Percentiles rank a stretch among this genome's conserved stretches.
Evolutionary conservation across 768 basidiomycete genomes (phyloP).

Genomic region (Tylopilus sp.): DNA sequence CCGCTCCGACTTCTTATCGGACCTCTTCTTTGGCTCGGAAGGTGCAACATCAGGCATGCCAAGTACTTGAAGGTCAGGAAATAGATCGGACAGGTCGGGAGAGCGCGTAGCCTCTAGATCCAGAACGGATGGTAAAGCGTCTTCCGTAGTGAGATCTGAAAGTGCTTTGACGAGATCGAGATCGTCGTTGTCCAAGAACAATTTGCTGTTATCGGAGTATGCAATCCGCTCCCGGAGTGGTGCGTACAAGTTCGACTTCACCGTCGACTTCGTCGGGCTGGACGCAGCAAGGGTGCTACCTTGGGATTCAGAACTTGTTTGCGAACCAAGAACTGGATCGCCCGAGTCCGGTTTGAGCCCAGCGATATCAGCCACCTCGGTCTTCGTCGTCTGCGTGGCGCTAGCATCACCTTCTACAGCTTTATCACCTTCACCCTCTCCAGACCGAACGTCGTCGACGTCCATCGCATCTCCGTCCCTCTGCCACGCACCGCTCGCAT

Average conservation of each 20-base stretch:
- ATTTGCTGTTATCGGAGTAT: conserved; percentile 37
- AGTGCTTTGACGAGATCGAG: conserved; percentile 50
- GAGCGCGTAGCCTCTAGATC: conserved; percentile 30
- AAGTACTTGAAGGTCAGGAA: conserved; percentile 77
- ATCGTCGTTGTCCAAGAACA: conserved; percentile 55
- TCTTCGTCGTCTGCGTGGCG: conserved; percentile 24
- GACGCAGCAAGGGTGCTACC: conserved; percentile 3
- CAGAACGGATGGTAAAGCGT: conserved; percentile 12
- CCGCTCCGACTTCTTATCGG: conserved; percentile 53
- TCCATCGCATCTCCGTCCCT: conserved; percentile 31
- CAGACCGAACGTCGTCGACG: conserved; percentile 24
- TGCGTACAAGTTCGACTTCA: conserved; percentile 46
- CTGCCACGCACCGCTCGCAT: conserved; percentile 18
- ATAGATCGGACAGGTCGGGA: conserved; percentile 62
- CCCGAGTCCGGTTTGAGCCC: conserved; percentile 55
- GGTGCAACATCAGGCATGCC: conserved; percentile 47
- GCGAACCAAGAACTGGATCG: conserved; percentile 50
- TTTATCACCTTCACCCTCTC: conserved; percentile 29
- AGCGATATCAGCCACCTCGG: conserved; percentile 21
- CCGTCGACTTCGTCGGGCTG: conserved; percentile 36
- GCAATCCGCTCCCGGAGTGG: conserved; percentile 60
- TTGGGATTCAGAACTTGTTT: conserved; percentile 39
- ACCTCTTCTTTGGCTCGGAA: conserved; percentile 45
- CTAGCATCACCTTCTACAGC: neutral
- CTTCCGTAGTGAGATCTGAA: conserved; percentile 36